These are phyloP conservation scores for Aspergillus olivimuriae DNA, from an alignment of 495 filamentous ascomycete genomes.

Conservation along the genomic window DNA sequence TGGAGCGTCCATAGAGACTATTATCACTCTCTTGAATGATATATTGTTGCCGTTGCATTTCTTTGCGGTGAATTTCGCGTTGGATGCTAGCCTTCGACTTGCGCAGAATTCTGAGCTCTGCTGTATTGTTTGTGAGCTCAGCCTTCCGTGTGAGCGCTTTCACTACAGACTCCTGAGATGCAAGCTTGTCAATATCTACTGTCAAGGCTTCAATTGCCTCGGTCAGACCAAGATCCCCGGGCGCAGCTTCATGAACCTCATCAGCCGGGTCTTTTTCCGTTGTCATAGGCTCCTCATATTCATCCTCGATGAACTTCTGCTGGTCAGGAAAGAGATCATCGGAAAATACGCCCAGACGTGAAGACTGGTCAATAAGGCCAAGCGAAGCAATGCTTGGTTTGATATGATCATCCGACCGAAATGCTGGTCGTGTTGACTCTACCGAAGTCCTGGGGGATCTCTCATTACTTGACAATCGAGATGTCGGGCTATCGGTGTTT, in stretches of 20 bases:
- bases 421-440: constrained; percentile 43
- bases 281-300: constrained; percentile 64
- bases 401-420: constrained; percentile 43
- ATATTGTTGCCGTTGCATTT: constrained; percentile 94
- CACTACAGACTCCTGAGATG: constrained; percentile 81
- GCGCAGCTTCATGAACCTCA: constrained; percentile 89
- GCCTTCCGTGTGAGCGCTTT: constrained; percentile 90
- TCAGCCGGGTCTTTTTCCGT: constrained; percentile 62
- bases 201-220: constrained; percentile 85
- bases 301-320: constrained; percentile 78
- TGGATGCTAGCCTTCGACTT: constrained; percentile 93
- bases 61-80: constrained; percentile 86
- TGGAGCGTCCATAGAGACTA: constrained; percentile 87
- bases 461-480: constrained; percentile 36
- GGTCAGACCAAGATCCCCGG: constrained; percentile 87
- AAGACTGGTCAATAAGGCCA: constrained; percentile 75
- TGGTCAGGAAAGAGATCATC: constrained; percentile 93
- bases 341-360: constrained; percentile 84
- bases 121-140: constrained; percentile 92
- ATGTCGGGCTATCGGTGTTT: constrained; percentile 45
- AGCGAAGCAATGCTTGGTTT: constrained; percentile 86
- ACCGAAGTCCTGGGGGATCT: constrained; percentile 50
- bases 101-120: constrained; percentile 83
- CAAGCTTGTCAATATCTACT: constrained; percentile 82
- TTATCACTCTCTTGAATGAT: constrained; percentile 98